A percentile compares a stretch with the other conserved stretches of the same genome.
Evolutionary conservation across 345 rosid genomes (phyloP).

Genomic region (Eutrema heterophyllum): DNA sequence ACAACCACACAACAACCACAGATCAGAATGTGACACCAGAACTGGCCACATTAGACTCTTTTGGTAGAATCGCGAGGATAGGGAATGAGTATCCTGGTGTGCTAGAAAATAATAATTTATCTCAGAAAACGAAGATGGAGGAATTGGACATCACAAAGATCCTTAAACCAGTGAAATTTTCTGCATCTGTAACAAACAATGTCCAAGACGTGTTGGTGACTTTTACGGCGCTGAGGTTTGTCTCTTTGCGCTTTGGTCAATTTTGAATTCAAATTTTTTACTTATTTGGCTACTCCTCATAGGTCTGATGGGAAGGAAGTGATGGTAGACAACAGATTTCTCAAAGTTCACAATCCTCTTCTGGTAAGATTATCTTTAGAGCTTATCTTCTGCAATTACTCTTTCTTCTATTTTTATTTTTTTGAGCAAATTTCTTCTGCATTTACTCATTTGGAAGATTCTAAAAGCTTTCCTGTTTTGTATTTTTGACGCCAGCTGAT

Average conservation of each 20-base stretch:
- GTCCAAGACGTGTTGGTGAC: constrained; percentile 71
- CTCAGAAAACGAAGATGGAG: constrained; percentile 37
- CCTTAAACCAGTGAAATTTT: constrained; percentile 65
- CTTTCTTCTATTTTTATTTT: no score
- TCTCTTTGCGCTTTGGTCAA: constrained; percentile 1
- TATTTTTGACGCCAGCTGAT: constrained; percentile 50
- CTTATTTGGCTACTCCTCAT: constrained; percentile 12
- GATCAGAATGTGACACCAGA: constrained; percentile 38
- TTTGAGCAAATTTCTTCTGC: no score
- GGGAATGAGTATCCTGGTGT: constrained; percentile 42
- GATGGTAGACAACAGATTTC: constrained; percentile 71
- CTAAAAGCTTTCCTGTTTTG: background rate
- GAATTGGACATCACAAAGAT: constrained; percentile 56
- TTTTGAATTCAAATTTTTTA: background rate
- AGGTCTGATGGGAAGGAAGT: constrained; percentile 95
- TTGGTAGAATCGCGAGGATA: constrained; percentile 39
- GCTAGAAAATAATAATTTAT: constrained; percentile 30
- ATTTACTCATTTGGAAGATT: background rate
- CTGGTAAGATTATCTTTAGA: constrained; percentile 47
- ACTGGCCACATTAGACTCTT: constrained; percentile 37
- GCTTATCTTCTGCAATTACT: background rate
- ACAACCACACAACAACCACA: constrained; percentile 26
- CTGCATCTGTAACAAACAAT: constrained; percentile 54
- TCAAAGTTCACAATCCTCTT: constrained; percentile 81
- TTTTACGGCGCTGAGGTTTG: constrained; percentile 78